Evolutionary conservation across 2,329 filamentous ascomycete genomes (phyloP).

Genomic region (Penicillium sp.): DNA sequence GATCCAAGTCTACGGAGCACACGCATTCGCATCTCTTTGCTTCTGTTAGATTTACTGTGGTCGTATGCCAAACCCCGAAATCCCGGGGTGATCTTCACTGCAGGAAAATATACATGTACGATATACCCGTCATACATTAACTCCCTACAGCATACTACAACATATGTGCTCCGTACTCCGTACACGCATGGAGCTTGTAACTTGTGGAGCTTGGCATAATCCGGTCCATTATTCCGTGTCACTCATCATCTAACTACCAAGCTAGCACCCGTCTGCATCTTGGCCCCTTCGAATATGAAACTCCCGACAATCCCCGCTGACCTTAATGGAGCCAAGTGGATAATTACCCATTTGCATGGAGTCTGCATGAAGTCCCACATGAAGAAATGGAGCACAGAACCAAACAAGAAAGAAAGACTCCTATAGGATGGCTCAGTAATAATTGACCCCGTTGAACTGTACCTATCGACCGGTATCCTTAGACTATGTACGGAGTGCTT

Average conservation of each 20-base stretch:
- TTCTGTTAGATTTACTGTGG: neutral
- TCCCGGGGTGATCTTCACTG: neutral
- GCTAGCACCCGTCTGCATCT: neutral
- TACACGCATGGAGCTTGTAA: neutral
- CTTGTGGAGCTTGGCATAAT: neutral
- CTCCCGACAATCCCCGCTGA: neutral
- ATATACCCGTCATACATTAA: neutral
- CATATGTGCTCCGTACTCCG: neutral
- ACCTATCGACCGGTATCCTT: neutral
- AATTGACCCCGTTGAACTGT: neutral
- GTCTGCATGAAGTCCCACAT: neutral
- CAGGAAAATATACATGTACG: neutral
- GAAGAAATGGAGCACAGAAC: neutral
- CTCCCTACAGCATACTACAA: neutral
- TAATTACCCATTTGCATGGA: neutral
- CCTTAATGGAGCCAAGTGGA: neutral
- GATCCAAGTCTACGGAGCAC: neutral
- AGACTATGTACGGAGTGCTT: neutral
- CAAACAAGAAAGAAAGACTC: neutral
- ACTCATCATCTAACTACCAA: neutral
- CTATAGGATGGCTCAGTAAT: neutral
- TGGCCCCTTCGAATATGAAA: neutral
- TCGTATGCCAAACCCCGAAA: neutral
- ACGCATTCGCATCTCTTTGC: neutral
- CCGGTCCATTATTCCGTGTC: neutral